Percentiles rank a stretch among this genome's conserved stretches.
phyloP scores from a whole-genome alignment of 2,329 filamentous ascomycete genomes.

The Talaromyces verruculosus region DNA sequence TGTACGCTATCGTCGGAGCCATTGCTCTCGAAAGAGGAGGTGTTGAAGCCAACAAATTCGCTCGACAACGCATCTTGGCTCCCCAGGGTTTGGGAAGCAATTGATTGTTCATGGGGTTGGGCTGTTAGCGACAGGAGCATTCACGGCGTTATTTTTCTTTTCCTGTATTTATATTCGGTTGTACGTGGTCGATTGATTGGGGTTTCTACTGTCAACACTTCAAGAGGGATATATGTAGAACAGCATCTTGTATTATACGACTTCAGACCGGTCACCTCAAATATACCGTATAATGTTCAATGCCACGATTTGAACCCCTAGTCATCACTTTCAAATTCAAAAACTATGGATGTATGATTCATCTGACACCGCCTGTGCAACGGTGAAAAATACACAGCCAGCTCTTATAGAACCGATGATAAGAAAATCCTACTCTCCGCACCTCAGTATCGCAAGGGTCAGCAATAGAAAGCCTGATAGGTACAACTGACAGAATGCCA shows the following conservation, averaged over 20 bases:
- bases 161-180: slow-evolving; percentile 21
- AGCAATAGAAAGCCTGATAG: slow-evolving; percentile 61
- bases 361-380: slow-evolving; percentile 86
- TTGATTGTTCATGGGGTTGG: slow-evolving; percentile 10
- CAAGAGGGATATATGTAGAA: slow-evolving; percentile 6
- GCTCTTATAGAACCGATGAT: slow-evolving; percentile 65
- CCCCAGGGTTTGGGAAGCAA: slow-evolving; percentile 41
- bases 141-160: slow-evolving; percentile 33
- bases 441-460: slow-evolving; percentile 61
- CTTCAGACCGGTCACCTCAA: slow-evolving; percentile 13
- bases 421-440: slow-evolving; percentile 54
- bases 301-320: too few species aligned
- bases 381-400: slow-evolving; percentile 60
- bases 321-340: too few species aligned
- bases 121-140: slow-evolving; percentile 28
- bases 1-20: slow-evolving; percentile 86
- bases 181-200: slow-evolving; percentile 15
- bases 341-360: slow-evolving; percentile 61
- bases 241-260: slow-evolving; percentile 21
- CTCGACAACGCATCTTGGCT: slow-evolving; percentile 72
- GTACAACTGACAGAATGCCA: slow-evolving; percentile 67
- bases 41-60: slow-evolving; percentile 70
- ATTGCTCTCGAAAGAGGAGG: slow-evolving; percentile 85
- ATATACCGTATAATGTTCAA: slow-evolving; percentile 21
- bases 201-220: neutral